A percentile compares a stretch with the other conserved stretches of the same genome.
phyloP scores from a whole-genome alignment of 768 basidiomycete species.

The Phanerochaete sordida region DNA sequence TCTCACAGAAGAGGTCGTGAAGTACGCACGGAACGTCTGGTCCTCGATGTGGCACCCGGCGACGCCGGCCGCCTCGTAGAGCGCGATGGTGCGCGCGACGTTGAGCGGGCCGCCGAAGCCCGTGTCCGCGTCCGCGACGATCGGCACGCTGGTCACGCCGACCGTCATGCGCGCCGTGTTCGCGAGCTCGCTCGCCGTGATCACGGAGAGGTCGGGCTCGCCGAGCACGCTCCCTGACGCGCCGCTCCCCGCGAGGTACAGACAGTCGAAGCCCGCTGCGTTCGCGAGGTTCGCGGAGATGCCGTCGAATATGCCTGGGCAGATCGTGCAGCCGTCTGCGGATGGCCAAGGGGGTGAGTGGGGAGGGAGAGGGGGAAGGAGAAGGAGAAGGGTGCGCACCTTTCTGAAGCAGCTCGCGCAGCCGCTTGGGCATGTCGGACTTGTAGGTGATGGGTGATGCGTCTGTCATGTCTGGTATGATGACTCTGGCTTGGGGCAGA shows the following conservation, averaged over 20 bases:
- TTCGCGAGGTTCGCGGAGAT: constrained; percentile 24
- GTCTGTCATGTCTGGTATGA: background rate
- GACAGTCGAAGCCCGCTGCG: constrained; percentile 21
- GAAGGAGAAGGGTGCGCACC: constrained; percentile 8
- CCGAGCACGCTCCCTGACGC: constrained; percentile 21
- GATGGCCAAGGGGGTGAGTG: background rate
- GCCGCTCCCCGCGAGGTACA: constrained; percentile 24
- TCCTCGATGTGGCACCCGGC: constrained; percentile 27
- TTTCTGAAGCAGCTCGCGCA: constrained; percentile 19
- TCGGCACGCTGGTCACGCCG: constrained; percentile 17
- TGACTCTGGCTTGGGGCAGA: background rate
- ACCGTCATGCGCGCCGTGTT: constrained; percentile 21
- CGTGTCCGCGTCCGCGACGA: constrained; percentile 23
- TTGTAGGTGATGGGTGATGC: constrained; percentile 15
- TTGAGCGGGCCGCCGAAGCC: constrained; percentile 25
- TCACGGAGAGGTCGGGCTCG: constrained; percentile 25
- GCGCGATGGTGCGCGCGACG: constrained; percentile 20
- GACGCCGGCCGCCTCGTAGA: constrained; percentile 22
- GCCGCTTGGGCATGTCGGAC: constrained; percentile 18
- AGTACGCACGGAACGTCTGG: constrained; percentile 21
- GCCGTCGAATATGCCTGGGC: constrained; percentile 24
- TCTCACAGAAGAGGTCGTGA: too few species aligned
- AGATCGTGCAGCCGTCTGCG: constrained; percentile 21
- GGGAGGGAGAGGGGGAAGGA: background rate
- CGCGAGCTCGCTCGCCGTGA: constrained; percentile 22